phyloP scores from a whole-genome alignment of 2,329 filamentous ascomycete species.

The Botryosphaeria dothidea region DNA sequence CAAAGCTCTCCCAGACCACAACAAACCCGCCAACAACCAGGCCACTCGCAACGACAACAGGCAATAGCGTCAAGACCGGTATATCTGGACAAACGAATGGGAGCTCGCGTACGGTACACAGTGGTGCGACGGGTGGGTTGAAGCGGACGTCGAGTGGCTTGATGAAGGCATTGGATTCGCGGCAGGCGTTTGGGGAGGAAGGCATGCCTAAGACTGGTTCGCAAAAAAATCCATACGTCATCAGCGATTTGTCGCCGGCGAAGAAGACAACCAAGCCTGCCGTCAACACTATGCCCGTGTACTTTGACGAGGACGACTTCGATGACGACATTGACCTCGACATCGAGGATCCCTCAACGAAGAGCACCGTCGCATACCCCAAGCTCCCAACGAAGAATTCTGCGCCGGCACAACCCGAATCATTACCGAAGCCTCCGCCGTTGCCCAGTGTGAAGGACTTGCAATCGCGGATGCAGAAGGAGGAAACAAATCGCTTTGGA shows the following conservation, averaged over 20 bases:
- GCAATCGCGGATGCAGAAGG: not conserved
- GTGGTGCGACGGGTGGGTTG: conserved; percentile 37
- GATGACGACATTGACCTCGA: conserved; percentile 81
- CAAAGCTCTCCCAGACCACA: conserved; percentile 43
- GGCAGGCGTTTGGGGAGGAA: conserved; percentile 36
- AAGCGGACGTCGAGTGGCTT: conserved; percentile 51
- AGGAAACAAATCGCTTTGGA: not conserved
- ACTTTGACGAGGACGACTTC: conserved; percentile 80
- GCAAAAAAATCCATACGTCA: not conserved
- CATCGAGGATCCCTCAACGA: conserved; percentile 60
- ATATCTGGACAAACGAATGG: not conserved
- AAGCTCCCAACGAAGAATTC: conserved; percentile 30
- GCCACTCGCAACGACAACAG: conserved; percentile 30
- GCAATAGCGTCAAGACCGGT: conserved; percentile 37
- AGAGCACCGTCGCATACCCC: conserved; percentile 44
- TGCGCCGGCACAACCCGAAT: not conserved
- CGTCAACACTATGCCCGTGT: conserved; percentile 44
- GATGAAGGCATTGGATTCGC: conserved; percentile 43
- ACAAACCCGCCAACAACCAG: conserved; percentile 39
- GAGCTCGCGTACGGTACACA: not conserved
- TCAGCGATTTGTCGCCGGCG: conserved; percentile 27
- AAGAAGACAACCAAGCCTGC: conserved; percentile 37
- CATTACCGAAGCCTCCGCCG: not conserved
- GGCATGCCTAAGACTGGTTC: conserved; percentile 9
- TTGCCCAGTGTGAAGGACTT: not conserved